Percentiles rank a stretch among this genome's conserved stretches.
These are phyloP conservation scores for Xylaria hypoxylon DNA, from an alignment of 2,329 filamentous ascomycete species.

Conservation along the genomic window DNA sequence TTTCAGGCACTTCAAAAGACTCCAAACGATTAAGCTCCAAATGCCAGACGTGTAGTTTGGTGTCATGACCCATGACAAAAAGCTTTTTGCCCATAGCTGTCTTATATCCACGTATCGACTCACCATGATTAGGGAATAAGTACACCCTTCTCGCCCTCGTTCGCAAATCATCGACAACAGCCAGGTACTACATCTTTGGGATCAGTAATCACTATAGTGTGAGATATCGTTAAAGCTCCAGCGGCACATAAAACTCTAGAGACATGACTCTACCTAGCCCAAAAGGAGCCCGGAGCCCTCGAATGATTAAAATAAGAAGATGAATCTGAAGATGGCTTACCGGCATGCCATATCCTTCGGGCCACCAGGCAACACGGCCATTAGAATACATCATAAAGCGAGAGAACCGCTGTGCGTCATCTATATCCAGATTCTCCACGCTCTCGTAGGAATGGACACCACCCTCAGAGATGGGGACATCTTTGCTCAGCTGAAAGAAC, in stretches of 20 bases:
- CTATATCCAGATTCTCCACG: constrained; percentile 40
- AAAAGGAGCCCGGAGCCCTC: neutral
- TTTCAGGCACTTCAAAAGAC: constrained; percentile 43
- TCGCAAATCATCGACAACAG: constrained; percentile 50
- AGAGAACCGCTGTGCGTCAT: constrained; percentile 38
- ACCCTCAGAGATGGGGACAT: constrained; percentile 44
- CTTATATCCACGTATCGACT: constrained; percentile 44
- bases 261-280: neutral
- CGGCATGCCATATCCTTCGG: constrained; percentile 48
- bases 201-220: constrained; percentile 11
- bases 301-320: neutral
- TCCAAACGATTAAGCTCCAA: constrained; percentile 44
- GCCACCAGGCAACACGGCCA: constrained; percentile 51
- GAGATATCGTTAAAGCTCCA: neutral
- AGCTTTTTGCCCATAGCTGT: constrained; percentile 49
- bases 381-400: constrained; percentile 49
- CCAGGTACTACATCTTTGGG: constrained; percentile 35
- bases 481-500: constrained; percentile 46
- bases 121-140: constrained; percentile 44
- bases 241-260: neutral
- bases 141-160: constrained; percentile 47
- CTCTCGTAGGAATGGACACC: constrained; percentile 47
- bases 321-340: constrained; percentile 9
- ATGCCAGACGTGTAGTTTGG: constrained; percentile 49
- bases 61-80: constrained; percentile 47